A percentile compares a stretch with the other conserved stretches of the same genome.
phyloP scores from a whole-genome alignment of 148 eudicot species.

The Polygonum aviculare region DNA sequence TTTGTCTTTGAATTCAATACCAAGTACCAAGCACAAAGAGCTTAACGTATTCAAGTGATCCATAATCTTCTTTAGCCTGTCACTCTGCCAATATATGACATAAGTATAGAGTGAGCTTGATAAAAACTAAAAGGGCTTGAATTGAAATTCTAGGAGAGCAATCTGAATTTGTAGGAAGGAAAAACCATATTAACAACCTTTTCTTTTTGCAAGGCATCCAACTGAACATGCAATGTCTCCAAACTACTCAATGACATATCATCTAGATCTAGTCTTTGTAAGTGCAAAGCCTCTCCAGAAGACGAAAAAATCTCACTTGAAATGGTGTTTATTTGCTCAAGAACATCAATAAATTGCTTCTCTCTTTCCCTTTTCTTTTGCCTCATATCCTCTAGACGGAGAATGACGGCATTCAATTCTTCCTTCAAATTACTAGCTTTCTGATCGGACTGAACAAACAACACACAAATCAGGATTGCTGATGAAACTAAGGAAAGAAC shows the following conservation, averaged over 20 bases:
- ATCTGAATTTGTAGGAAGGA: not conserved
- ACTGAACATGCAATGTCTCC: slow-evolving; percentile 39
- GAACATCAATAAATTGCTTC: slow-evolving; percentile 47
- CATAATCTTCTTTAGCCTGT: slow-evolving; percentile 56
- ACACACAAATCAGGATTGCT: not conserved
- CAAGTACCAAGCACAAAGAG: slow-evolving; percentile 62
- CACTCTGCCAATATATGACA: slow-evolving; percentile 32
- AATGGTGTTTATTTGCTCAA: slow-evolving; percentile 44
- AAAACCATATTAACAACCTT: slow-evolving; percentile 34
- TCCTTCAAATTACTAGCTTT: slow-evolving; percentile 46
- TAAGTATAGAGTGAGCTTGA: not conserved
- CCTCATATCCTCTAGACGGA: slow-evolving; percentile 56
- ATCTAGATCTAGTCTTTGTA: slow-evolving; percentile 32
- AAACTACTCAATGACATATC: slow-evolving; percentile 60
- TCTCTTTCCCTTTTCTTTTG: slow-evolving; percentile 52
- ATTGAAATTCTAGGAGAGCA: not conserved
- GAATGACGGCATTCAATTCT: slow-evolving; percentile 43
- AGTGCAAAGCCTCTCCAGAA: slow-evolving; percentile 16
- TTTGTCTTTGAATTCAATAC: slow-evolving; percentile 48
- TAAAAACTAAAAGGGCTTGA: not conserved
- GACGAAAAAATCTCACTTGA: slow-evolving; percentile 44
- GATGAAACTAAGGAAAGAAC: not conserved
- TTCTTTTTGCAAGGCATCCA: slow-evolving; percentile 53
- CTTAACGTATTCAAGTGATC: slow-evolving; percentile 41
- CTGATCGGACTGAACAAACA: slow-evolving; percentile 31